Evolutionary conservation across 768 basidiomycete genomes (phyloP).

Genomic region (Naganishia friedmannii): DNA sequence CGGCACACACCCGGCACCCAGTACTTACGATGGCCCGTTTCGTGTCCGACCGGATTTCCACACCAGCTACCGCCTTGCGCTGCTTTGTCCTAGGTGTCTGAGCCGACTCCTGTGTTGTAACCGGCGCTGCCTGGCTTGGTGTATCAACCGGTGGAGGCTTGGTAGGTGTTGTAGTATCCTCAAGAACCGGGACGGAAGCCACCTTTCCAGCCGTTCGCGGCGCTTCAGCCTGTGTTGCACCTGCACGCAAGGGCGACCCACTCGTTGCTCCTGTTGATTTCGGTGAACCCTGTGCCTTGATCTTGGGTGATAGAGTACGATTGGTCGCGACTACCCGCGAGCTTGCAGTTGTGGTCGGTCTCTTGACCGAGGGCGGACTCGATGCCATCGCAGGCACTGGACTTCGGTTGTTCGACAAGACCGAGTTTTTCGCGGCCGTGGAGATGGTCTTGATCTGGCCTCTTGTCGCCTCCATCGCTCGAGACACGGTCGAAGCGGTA

Average conservation of each 20-base stretch:
- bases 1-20: neutral
- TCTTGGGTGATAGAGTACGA: neutral
- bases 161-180: neutral
- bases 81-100: constrained; percentile 18
- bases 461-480: constrained; percentile 18
- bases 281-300: neutral
- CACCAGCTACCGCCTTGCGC: constrained; percentile 24
- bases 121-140: neutral
- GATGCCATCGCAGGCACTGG: neutral
- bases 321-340: too few relatives aligned
- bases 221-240: neutral
- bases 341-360: neutral
- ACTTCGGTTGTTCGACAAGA: constrained; percentile 12
- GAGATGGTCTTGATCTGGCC: constrained; percentile 23
- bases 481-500: constrained; percentile 4
- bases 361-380: neutral
- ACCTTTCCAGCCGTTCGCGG: neutral
- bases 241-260: neutral
- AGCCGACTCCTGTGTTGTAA: neutral
- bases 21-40: constrained; percentile 20
- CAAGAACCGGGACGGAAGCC: neutral
- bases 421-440: constrained; percentile 11
- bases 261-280: neutral
- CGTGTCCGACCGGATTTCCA: constrained; percentile 25
- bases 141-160: neutral